Base-by-base conservation (phyloP, 73 alveolate genomes). In the Paramecium bursaria region DNA sequence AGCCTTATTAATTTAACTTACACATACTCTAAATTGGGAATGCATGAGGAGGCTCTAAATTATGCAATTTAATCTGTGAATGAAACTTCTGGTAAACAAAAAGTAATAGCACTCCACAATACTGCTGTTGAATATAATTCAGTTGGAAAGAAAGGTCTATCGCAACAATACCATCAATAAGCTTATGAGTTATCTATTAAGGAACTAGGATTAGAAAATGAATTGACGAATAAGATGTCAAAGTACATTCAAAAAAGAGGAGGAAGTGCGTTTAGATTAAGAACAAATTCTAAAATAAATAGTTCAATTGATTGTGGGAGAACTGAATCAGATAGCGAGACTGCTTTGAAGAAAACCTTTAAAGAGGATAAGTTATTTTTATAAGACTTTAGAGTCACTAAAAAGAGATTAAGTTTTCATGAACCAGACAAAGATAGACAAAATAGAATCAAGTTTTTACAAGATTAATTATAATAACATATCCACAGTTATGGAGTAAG, bases 41-140 rank as follows among this genome's bases (percentile, higher is more conserved):
- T 39, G n/a, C 82, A 67, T 42, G 60, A 67, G 2, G 44, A 35
- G 44, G 57, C 60, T 31, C 33, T 67, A 42, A 15, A 67, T 39
- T 35, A 25, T 5, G 82, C 61, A n/a, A 21, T 67, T 11, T 46
- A 67, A 42, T 33, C 60, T 11, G 21, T 42, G 14, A 47, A 31
- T 11, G 22, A 47, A 15, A 17, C 82, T 11, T 11, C 22, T 33
- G 82, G 82, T 2, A 67, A 67, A 67, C 21, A 67, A 42, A 25
- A 30, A 44, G 55, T 67, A 35, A 67, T 67, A 17, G 82, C 82
- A 67, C 44, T 25, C 22, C 82, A 67, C 44, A 67, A 67, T 67
- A 57, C 55, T 21, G 82, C 82, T 13, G 35, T 67, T 4, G 82
- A 67, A 67, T 67, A 67, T 44, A 35, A 67, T 39, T 14, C 30